Evolutionary conservation across 768 basidiomycete genomes (phyloP), one percentile per base, ranked within the genome.

Genomic region (Lactarius hengduanensis): DNA sequence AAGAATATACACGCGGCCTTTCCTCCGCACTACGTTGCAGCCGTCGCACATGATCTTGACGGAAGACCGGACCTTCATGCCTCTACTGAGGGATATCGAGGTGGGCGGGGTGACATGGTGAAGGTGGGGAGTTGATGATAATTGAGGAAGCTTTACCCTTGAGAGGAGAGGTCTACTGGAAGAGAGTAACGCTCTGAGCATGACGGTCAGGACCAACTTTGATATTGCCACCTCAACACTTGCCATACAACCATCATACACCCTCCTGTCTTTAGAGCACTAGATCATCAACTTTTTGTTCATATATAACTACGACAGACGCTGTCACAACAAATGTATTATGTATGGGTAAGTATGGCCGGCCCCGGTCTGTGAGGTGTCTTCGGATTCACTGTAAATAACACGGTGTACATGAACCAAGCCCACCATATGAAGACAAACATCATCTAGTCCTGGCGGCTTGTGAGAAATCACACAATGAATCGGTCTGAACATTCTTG

Each of bases 1-100:
- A 30, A 97, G 85, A 54, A 98, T 87, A 78, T 96, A 97, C 41
- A 98, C 85, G 72, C 90, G 86, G 55, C 95, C 95, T 76, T 97
- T 94, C 72, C 96, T 81, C 77, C 83, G 84, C 41, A 98, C 96
- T 57, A 96, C 80, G 70, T 81, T 87, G 79, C 96, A 99, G 15
- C 94, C 93, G 68, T 95, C 94, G 77, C 96, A 99, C 86, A 96
- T 91, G 61, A 86, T 79, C 80, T 96, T 97, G 71, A 98, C 92
- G 4, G 93, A 93, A 28, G 92, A 90, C 69, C 96, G 87, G 66
- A 98, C 95, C 81, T 99, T 99, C 92, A 97, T 96, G 57, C 94
- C 94, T 71, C 91, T 79, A n/a, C 82, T 76, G 26, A 85, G 74
- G 20, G 53, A 58, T 38, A 72, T 41, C n/a, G 65, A 58, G 4